These are phyloP conservation scores for Xerocomus nothofagi DNA, from an alignment of 1,284 basidiomycete species.

Conservation along the genomic window DNA sequence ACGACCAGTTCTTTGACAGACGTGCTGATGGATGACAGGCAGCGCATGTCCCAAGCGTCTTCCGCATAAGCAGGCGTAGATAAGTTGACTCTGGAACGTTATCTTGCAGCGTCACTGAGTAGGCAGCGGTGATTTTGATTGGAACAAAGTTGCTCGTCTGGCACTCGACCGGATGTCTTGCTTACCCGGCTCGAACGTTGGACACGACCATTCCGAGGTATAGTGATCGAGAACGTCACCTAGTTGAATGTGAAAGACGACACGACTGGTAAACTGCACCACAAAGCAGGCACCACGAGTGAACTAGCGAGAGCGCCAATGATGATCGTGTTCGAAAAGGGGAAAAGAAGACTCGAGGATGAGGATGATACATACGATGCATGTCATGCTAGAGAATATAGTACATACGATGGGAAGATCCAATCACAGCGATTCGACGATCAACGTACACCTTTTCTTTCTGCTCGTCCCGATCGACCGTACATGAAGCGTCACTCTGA, in stretches of 20 bases:
- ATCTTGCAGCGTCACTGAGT: neutral
- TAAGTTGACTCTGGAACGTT: neutral
- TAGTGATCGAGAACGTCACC: neutral
- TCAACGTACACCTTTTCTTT: conserved; percentile 13
- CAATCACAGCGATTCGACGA: conserved; percentile 31
- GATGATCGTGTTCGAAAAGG: neutral
- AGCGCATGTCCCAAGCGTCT: too few relatives aligned
- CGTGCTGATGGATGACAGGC: too few relatives aligned
- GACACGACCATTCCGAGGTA: too few relatives aligned
- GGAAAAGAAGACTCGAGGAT: neutral
- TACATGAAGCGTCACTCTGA: conserved; percentile 24
- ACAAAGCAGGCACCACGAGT: neutral
- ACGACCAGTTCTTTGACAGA: too few relatives aligned
- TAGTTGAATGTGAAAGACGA: neutral
- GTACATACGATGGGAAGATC: conserved; percentile 3
- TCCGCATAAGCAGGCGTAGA: too few relatives aligned
- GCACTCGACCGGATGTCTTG: neutral
- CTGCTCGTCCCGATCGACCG: neutral
- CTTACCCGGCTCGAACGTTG: neutral
- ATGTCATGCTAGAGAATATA: neutral
- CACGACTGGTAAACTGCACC: neutral
- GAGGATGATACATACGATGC: neutral
- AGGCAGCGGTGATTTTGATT: too few relatives aligned
- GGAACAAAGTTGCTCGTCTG: neutral
- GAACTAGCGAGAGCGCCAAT: neutral